These are phyloP conservation scores for Dipteronia dyeriana DNA, from an alignment of 345 rosid genomes.

Conservation along the genomic window DNA sequence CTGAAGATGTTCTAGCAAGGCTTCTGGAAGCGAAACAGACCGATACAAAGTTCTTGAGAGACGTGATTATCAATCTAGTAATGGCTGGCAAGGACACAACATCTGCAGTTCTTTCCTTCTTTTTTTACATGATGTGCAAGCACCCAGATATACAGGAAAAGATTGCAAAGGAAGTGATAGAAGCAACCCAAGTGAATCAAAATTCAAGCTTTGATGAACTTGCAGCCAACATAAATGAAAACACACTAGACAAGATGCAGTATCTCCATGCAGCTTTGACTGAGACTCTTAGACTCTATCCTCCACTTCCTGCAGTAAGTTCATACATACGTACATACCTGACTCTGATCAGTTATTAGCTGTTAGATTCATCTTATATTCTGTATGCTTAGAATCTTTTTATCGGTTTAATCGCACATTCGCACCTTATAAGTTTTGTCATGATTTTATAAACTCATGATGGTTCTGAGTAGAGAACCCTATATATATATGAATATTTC, in stretches of 20 bases:
- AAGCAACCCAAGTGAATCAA: constrained; percentile 15
- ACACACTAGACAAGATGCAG: constrained; percentile 26
- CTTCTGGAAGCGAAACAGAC: constrained; percentile 22
- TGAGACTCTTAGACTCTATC: constrained; percentile 36
- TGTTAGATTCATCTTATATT: too few species aligned
- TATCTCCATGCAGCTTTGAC: constrained; percentile 36
- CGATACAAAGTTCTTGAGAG: constrained; percentile 29
- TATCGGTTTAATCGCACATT: too few species aligned
- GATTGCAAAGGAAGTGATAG: constrained; percentile 23
- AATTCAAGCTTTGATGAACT: constrained; percentile 14
- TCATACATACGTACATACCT: background rate
- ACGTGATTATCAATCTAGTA: constrained; percentile 30
- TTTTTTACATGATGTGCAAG: constrained; percentile 35
- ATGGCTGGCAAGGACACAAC: constrained; percentile 35
- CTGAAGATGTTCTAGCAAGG: constrained; percentile 33
- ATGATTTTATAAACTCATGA: too few species aligned
- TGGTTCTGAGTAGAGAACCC: too few species aligned
- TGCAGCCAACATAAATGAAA: constrained; percentile 20
- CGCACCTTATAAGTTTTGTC: too few species aligned
- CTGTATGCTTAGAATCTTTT: too few species aligned
- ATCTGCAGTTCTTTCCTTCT: constrained; percentile 29
- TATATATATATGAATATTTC: background rate
- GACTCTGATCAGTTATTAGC: background rate
- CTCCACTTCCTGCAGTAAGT: constrained; percentile 32
- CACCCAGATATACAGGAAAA: constrained; percentile 25